Evolutionary conservation across 331 rosid species (phyloP), one percentile per base, ranked within the genome.

Genomic region (Phaseolus coccineus): DNA sequence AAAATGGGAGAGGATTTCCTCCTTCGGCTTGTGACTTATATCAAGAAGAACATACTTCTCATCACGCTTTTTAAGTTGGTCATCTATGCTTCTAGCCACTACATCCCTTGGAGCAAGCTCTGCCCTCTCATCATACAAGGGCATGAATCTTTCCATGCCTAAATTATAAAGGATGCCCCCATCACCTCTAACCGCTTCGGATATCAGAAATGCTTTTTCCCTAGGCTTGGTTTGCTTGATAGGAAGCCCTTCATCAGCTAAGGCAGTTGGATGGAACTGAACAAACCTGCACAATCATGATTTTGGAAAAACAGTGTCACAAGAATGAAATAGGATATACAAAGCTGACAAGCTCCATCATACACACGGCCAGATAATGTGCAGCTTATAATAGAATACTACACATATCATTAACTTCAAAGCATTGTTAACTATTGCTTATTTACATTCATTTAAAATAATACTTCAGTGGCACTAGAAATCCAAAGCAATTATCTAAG

Each of bases 51-150:
- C 98, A 6, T 91, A 91, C 88, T 91, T 92, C 46, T 95, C 97
- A 12, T 83, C 77, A 0, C 88, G 96, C 85, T 80, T 93, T 83
- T 95, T 95, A 27, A 95, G 97, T 83, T 95, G 99, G 82, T 93
- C 97, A 2, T 95, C 99, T 30, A 95, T 95, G 61, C 99, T 84
- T 87, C 99, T 91, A 30, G 99, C 99, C 65, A 95, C 99, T 50
- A 95, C 96, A 79, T 95, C 99, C 85, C 98, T 90, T 1, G 99
- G 96, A 51, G 99, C 97, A 71, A 95, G 99, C 91, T 95, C 99
- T 14, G 90, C 96, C 83, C 99, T 86, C 81, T 90, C 93, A 81
- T 93, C 99, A 53, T 95, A 95, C 63, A 69, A 74, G 61, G 97
- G 94, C 99, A 95, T 95, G 77, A 93, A 95, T 84, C 99, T 88